phyloP scores from a whole-genome alignment of 768 basidiomycete genomes.

The Tremella yokohamensis region DNA sequence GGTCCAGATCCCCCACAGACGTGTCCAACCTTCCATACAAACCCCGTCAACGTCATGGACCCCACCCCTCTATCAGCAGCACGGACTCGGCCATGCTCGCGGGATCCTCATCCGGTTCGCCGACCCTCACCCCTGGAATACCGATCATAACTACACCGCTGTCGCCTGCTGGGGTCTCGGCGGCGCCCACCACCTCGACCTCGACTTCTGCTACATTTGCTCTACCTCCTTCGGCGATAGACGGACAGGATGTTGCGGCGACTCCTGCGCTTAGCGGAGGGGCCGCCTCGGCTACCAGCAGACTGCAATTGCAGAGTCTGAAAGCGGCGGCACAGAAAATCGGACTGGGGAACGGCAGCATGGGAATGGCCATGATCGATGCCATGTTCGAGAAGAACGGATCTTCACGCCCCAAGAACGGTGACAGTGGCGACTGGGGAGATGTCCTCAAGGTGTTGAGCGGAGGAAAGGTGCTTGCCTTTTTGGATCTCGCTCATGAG shows the following conservation, averaged over 20 bases:
- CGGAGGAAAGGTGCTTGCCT: conserved; percentile 41
- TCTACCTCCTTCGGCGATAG: conserved; percentile 20
- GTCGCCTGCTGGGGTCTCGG: conserved; percentile 20
- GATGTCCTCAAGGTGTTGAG: conserved; percentile 41
- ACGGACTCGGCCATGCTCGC: neutral
- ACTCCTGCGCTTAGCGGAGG: conserved; percentile 5
- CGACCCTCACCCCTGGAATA: neutral
- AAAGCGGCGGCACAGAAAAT: conserved; percentile 51
- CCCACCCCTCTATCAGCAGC: neutral
- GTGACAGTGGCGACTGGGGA: conserved; percentile 45
- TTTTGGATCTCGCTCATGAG: neutral
- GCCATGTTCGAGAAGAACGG: conserved; percentile 48
- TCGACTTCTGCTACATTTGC: conserved; percentile 43
- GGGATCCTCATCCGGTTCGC: neutral
- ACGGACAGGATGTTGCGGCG: conserved; percentile 4
- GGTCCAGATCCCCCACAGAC: neutral
- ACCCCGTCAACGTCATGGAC: conserved; percentile 40
- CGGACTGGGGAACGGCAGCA: conserved; percentile 47
- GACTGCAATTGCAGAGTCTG: conserved; percentile 49
- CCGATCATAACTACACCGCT: conserved; percentile 15
- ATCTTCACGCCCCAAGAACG: conserved; percentile 24
- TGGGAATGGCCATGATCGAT: conserved; percentile 52
- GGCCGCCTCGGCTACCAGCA: conserved; percentile 32
- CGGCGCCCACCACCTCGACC: conserved; percentile 35
- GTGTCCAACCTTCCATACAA: conserved; percentile 39